Conservation (phyloP, 2,329 filamentous ascomycete genomes). For the Phialophora tarda region DNA sequence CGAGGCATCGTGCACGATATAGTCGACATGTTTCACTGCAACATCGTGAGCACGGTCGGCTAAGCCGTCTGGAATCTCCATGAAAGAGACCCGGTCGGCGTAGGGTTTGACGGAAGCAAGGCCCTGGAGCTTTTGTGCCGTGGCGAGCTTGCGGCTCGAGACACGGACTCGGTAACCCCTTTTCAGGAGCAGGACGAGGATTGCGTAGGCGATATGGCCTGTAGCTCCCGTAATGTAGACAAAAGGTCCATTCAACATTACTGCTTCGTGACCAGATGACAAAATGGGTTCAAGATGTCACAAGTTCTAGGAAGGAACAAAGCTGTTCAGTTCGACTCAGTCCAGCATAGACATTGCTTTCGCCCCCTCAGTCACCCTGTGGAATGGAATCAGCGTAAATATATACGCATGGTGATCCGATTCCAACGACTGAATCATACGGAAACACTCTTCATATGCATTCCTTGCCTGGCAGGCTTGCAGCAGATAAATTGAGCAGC, state of each 20-base stretch:
- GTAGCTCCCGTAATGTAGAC: constrained; percentile 35
- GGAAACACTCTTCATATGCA: background rate
- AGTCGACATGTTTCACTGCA: constrained; percentile 47
- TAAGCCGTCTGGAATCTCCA: constrained; percentile 41
- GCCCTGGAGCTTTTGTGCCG: constrained; percentile 29
- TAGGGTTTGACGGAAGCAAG: constrained; percentile 25
- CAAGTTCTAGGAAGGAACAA: background rate
- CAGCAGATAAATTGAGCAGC: background rate
- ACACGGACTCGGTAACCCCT: constrained; percentile 39
- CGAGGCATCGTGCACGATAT: constrained; percentile 45
- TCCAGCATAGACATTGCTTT: background rate
- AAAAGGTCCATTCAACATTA: constrained; percentile 13
- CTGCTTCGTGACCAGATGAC: background rate
- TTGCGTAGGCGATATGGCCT: constrained; percentile 39
- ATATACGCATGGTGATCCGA: background rate
- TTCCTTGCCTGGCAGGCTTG: background rate
- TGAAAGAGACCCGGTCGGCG: constrained; percentile 36
- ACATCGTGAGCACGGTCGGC: constrained; percentile 45
- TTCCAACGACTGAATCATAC: background rate
- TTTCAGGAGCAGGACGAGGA: constrained; percentile 35
- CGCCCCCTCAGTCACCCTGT: background rate
- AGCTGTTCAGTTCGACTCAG: background rate
- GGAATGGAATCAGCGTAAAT: background rate
- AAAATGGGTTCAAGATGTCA: background rate
- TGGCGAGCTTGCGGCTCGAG: constrained; percentile 36